A percentile compares a stretch with the other conserved stretches of the same genome.
Conservation (phyloP, 2,329 filamentous ascomycete species). For the Orbilia ellipsospora region DNA sequence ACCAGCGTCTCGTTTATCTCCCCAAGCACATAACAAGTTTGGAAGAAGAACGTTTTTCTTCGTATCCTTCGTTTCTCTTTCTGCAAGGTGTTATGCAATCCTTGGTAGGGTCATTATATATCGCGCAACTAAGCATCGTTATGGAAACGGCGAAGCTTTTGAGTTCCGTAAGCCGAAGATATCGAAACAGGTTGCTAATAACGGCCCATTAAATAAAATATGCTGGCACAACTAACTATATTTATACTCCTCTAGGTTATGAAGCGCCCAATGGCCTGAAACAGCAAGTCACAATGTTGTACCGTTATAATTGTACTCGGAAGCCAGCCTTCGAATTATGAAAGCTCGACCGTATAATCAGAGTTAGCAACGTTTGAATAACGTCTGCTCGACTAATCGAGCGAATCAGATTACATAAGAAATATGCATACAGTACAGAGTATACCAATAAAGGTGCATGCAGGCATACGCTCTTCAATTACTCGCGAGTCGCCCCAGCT, state of each 20-base stretch:
- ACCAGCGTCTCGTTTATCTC: constrained; percentile 31
- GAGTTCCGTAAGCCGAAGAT: too few species aligned
- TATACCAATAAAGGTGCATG: too few species aligned
- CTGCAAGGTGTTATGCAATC: constrained; percentile 24
- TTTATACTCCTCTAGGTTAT: neutral
- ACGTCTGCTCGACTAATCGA: too few species aligned
- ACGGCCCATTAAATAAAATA: neutral
- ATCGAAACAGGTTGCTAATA: too few species aligned
- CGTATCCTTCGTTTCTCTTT: constrained; percentile 21
- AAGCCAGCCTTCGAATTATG: too few species aligned
- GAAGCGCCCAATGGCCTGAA: constrained; percentile 7
- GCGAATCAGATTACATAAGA: too few species aligned
- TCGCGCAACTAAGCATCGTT: neutral
- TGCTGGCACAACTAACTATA: neutral
- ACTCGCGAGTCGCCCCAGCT: constrained; percentile 21
- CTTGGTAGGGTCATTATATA: constrained; percentile 3
- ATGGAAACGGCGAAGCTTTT: too few species aligned
- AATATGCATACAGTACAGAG: too few species aligned
- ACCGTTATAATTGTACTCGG: too few species aligned
- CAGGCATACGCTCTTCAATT: too few species aligned
- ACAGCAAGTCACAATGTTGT: constrained; percentile 7
- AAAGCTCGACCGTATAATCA: too few species aligned
- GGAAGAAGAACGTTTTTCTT: neutral
- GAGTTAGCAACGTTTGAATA: too few species aligned
- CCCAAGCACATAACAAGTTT: neutral